Base-by-base conservation (phyloP, 768 basidiomycete genomes). In the Tricholoma flavovirens region DNA sequence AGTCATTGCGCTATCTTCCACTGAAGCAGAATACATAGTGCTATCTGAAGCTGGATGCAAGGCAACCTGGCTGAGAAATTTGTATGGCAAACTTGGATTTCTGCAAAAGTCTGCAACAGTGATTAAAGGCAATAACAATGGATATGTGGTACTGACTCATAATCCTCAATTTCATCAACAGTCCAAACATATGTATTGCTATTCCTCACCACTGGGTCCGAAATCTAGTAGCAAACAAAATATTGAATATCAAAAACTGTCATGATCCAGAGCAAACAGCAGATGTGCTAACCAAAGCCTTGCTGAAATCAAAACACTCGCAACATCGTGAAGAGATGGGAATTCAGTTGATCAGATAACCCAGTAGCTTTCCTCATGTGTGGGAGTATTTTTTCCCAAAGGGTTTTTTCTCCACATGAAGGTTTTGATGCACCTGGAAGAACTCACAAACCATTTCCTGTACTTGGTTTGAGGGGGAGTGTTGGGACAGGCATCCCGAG, bases 21-120 rank as follows among this genome's bases (percentile, higher is more conserved):
- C 51, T 14, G 51, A 52, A 52, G 51, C 51, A 8, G 17, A 52
- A 42, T 52, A 52, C 26, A 33, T 52, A 7, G 38, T 33, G 6
- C 14, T 52, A 35, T 52, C 51, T 2, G 32, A 52, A n/a, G 51
- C 51, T 35, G 51, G 17, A 26, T 10, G 51, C 3, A 19, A 52
- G n/a, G 33, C 21, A 17, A 15, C 15, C 8, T 52, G 51, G 51
- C 24, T 52, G 12, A 36, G 51, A 42, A 35, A 38, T 6, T 36
- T 52, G 6, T 52, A 36, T 38, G 50, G 32, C 3, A 29, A 51
- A 38, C 32, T 51, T 9, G 50, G 50, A 51, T 17, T 11, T 46
- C 21, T 7, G 2, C 45, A 46, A 46, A 11, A 21, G 10, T 19
- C 14, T 14, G 24, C 29, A 10, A 51, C 50, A 15, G 14, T 51